Evolutionary conservation across 352 stramenopile genomes (phyloP).

Genomic region (Globisporangium irregulare): DNA sequence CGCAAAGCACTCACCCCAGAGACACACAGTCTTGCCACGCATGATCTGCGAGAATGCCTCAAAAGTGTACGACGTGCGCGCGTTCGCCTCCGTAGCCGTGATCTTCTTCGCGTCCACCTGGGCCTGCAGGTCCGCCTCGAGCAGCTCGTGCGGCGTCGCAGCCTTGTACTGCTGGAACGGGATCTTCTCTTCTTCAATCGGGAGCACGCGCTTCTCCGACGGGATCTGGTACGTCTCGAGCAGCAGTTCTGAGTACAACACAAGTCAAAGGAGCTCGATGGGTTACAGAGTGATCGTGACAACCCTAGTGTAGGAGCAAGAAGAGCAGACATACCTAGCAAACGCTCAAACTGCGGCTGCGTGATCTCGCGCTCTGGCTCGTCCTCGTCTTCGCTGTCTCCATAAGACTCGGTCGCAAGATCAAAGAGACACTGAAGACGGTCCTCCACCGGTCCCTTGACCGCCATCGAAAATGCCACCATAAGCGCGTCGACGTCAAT

Average conservation of each 20-base stretch:
- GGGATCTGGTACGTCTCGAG: constrained; percentile 81
- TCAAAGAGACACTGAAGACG: constrained; percentile 73
- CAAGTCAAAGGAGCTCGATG: not conserved
- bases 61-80: constrained; percentile 57
- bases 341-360: constrained; percentile 52
- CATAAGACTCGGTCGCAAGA: constrained; percentile 42
- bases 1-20: constrained; percentile 85
- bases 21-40: constrained; percentile 73
- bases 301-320: not conserved
- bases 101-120: constrained; percentile 54
- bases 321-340: constrained; percentile 31
- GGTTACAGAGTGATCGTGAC: not conserved
- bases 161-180: constrained; percentile 76
- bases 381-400: constrained; percentile 18
- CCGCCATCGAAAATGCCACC: constrained; percentile 80
- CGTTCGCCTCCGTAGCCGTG: constrained; percentile 49
- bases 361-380: constrained; percentile 47
- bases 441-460: constrained; percentile 72
- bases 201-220: constrained; percentile 79
- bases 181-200: constrained; percentile 63
- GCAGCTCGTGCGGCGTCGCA: constrained; percentile 33
- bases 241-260: constrained; percentile 36
- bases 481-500: constrained; percentile 66
- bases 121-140: constrained; percentile 33
- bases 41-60: constrained; percentile 78